Conservation (phyloP, 148 eudicot species). For the Oxyria digyna region DNA sequence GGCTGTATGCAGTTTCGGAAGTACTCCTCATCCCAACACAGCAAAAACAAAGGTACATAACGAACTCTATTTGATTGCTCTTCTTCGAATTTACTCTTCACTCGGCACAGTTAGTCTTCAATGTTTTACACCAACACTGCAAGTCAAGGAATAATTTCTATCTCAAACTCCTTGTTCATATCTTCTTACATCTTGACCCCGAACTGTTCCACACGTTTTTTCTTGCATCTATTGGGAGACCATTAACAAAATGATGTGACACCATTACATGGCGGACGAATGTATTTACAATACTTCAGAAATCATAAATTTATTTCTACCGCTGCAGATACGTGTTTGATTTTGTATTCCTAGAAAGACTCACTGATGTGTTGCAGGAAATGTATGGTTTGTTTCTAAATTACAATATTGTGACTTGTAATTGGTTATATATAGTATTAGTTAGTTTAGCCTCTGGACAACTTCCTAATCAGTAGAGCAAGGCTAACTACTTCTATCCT, state of each 20-base stretch:
- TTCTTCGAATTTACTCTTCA: too few species aligned
- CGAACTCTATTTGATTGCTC: too few species aligned
- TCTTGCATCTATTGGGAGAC: not conserved
- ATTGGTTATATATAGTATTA: not conserved
- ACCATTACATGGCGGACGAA: too few species aligned
- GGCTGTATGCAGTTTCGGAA: not conserved
- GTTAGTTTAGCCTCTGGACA: not conserved
- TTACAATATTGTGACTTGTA: not conserved
- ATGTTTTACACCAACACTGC: not conserved
- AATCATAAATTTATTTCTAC: too few species aligned
- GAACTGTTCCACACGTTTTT: not conserved
- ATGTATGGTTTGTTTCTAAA: not conserved
- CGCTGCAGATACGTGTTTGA: too few species aligned
- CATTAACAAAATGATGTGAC: too few species aligned
- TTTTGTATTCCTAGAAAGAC: not conserved
- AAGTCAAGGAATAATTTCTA: not conserved
- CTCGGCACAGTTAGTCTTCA: too few species aligned
- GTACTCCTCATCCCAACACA: too few species aligned
- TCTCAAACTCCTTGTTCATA: too few species aligned
- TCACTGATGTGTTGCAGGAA: not conserved
- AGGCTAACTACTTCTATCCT: not conserved
- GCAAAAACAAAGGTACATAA: too few species aligned
- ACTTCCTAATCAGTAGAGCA: not conserved
- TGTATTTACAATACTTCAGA: too few species aligned
- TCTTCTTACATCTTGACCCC: not conserved